A percentile compares a stretch with the other conserved stretches of the same genome.
Evolutionary conservation across 116 monocot genomes (phyloP).

Genomic region (Cymodocea nodosa): DNA sequence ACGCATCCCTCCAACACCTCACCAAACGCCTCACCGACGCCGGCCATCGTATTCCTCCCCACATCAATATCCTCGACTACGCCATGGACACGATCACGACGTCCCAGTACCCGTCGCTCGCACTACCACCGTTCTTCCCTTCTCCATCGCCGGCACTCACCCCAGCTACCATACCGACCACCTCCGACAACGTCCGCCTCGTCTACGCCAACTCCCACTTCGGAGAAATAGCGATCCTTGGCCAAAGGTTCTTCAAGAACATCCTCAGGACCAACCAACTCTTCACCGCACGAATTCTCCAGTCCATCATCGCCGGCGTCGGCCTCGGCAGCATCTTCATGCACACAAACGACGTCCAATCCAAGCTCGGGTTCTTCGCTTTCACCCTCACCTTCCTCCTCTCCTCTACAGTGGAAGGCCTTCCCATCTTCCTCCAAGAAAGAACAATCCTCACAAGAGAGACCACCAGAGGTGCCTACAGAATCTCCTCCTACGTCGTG

Average conservation of each 20-base stretch:
- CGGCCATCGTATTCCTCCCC: slow-evolving; percentile 57
- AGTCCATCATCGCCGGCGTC: slow-evolving; percentile 38
- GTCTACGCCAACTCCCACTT: slow-evolving; percentile 42
- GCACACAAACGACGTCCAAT: slow-evolving; percentile 32
- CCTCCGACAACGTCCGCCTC: slow-evolving; percentile 2
- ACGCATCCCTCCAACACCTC: slow-evolving; percentile 37
- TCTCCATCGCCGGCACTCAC: neutral
- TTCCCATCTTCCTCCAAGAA: slow-evolving; percentile 78
- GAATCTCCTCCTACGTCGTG: slow-evolving; percentile 68
- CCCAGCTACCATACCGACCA: neutral
- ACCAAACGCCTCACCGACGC: slow-evolving; percentile 24
- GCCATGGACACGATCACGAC: slow-evolving; percentile 54
- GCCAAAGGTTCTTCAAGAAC: slow-evolving; percentile 58
- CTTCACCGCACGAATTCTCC: slow-evolving; percentile 52
- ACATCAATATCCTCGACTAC: slow-evolving; percentile 78
- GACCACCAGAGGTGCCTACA: slow-evolving; percentile 69
- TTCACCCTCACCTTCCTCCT: slow-evolving; percentile 90
- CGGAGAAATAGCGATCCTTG: slow-evolving; percentile 38
- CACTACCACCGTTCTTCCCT: neutral
- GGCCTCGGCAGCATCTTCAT: slow-evolving; percentile 63
- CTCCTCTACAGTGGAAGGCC: slow-evolving; percentile 66
- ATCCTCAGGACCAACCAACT: slow-evolving; percentile 58
- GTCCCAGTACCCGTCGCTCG: too few relatives aligned
- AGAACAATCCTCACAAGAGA: slow-evolving; percentile 50
- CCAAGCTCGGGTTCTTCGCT: slow-evolving; percentile 75